These are phyloP conservation scores for rapeseed (Brassica napus) DNA, from an alignment of 345 rosid species.

Conservation along the genomic window Da-Ae NC_063452.1:3047501-3048000, in stretches of 20 bases:
- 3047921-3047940: background rate
- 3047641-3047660: constrained; percentile 43
- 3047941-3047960: constrained; percentile 62
- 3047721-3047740: constrained; percentile 33
- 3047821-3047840: constrained; percentile 97
- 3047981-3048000: constrained; percentile 67
- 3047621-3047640: constrained; percentile 13
- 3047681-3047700: constrained; percentile 82
- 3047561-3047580: constrained; percentile 66
- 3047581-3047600: constrained; percentile 24
- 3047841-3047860: constrained; percentile 87
- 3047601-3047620: background rate
- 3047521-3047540: constrained; percentile 63
- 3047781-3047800: background rate
- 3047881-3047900: constrained; percentile 10
- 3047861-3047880: constrained; percentile 99
- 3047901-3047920: constrained; percentile 12
- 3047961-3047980: constrained; percentile 83
- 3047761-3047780: background rate
- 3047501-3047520: constrained; percentile 74
- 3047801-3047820: constrained; percentile 99
- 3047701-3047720: constrained; percentile 96
- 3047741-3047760: constrained; percentile 3
- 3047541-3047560: constrained; percentile 72
- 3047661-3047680: constrained; percentile 95